phyloP scores from a whole-genome alignment of 2,329 filamentous ascomycete genomes.

The Cephalotrichum gorgonifer region DNA sequence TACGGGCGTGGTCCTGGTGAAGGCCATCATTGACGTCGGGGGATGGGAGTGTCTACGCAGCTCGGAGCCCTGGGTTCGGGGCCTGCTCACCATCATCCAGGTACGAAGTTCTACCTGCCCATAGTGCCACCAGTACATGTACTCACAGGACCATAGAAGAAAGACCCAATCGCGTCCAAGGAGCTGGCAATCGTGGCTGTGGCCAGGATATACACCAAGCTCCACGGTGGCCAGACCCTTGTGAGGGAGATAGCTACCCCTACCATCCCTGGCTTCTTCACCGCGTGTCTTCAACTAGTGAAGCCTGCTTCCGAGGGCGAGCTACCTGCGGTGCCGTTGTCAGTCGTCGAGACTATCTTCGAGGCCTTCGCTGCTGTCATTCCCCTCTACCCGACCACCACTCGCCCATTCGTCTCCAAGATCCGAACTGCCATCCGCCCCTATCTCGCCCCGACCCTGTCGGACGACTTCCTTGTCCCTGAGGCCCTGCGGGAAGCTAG shows the following conservation, averaged over 20 bases:
- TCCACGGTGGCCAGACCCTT: conserved; percentile 73
- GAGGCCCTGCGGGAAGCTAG: conserved; percentile 44
- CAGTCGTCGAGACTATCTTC: conserved; percentile 57
- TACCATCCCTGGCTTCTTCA: conserved; percentile 63
- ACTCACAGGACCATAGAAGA: conserved; percentile 45
- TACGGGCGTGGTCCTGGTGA: conserved; percentile 67
- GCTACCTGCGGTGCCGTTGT: conserved; percentile 21
- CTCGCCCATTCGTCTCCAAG: conserved; percentile 65
- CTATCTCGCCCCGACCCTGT: conserved; percentile 55
- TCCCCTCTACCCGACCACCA: conserved; percentile 72
- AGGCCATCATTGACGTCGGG: conserved; percentile 70
- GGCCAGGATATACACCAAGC: conserved; percentile 73
- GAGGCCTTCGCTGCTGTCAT: conserved; percentile 62
- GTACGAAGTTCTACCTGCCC: conserved; percentile 28
- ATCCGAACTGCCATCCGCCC: conserved; percentile 50
- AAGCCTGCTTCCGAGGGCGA: conserved; percentile 25
- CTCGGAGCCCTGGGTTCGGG: conserved; percentile 64
- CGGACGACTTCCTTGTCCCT: conserved; percentile 37
- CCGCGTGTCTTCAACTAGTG: conserved; percentile 59
- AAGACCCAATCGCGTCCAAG: conserved; percentile 65
- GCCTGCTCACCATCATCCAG: conserved; percentile 64
- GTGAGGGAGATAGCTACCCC: conserved; percentile 83
- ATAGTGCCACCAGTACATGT: background rate
- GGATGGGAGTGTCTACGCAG: conserved; percentile 73
- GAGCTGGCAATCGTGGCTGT: conserved; percentile 67